A percentile compares a stretch with the other conserved stretches of the same genome.
phyloP scores from a whole-genome alignment of 2,329 filamentous ascomycete genomes.

The Colletotrichum karsti region DNA sequence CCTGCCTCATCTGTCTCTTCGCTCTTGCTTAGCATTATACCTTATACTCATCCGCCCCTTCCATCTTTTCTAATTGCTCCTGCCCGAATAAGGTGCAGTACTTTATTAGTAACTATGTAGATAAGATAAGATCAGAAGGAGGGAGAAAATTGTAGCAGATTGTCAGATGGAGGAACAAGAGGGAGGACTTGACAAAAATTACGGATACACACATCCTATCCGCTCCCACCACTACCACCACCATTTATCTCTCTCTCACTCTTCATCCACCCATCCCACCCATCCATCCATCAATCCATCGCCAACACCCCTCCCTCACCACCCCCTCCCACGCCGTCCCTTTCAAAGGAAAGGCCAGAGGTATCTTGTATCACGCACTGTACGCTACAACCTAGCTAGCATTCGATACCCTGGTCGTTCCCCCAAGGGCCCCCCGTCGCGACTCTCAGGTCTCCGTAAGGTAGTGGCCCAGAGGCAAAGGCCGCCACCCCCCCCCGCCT shows the following conservation, averaged over 20 bases:
- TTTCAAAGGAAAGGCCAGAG: too few species aligned
- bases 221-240: neutral
- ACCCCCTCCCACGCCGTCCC: neutral
- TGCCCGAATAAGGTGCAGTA: too few species aligned
- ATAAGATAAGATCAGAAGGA: too few species aligned
- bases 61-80: neutral
- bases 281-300: neutral
- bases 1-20: neutral
- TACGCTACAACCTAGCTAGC: slow-evolving; percentile 23
- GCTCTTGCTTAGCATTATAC: neutral
- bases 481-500: slow-evolving; percentile 37
- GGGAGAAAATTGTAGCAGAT: too few species aligned
- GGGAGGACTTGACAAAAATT: neutral
- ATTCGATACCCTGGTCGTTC: slow-evolving; percentile 18
- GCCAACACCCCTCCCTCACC: neutral
- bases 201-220: neutral
- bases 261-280: neutral
- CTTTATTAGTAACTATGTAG: too few species aligned
- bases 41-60: neutral
- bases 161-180: neutral
- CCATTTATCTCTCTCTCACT: neutral
- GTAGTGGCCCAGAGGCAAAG: slow-evolving; percentile 12
- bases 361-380: slow-evolving; percentile 21
- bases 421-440: slow-evolving; percentile 22
- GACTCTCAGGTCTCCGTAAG: slow-evolving; percentile 15